Conservation (phyloP, 371 early-diverging fungal species). For the Mortierella polycephala region DNA sequence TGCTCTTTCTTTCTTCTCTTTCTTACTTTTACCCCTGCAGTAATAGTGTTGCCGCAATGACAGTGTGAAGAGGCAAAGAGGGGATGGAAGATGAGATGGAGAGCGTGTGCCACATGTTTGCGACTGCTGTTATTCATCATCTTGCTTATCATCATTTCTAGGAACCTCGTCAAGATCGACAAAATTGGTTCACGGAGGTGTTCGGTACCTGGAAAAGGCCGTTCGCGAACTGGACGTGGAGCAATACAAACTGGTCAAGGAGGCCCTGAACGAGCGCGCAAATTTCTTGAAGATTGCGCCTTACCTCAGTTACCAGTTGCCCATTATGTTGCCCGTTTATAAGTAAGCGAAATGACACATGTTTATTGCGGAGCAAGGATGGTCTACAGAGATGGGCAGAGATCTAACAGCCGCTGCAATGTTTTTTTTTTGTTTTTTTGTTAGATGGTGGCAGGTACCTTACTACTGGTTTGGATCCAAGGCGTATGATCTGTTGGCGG, state of each 20-base stretch:
- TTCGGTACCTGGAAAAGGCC: slow-evolving; percentile 99
- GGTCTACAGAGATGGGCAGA: no score
- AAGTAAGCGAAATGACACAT: slow-evolving; percentile 62
- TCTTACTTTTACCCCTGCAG: no score
- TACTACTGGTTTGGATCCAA: slow-evolving; percentile 98
- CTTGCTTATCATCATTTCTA: slow-evolving; percentile 16
- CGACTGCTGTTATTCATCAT: not conserved
- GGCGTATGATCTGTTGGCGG: slow-evolving; percentile 96
- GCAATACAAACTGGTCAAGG: slow-evolving; percentile 97
- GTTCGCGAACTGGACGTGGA: slow-evolving; percentile 94
- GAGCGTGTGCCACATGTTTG: slow-evolving; percentile 6
- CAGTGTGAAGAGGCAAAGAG: not conserved
- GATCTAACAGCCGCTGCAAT: not conserved
- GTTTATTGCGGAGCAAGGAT: no score
- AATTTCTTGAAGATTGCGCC: slow-evolving; percentile 97
- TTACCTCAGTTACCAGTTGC: slow-evolving; percentile 93
- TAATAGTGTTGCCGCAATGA: no score
- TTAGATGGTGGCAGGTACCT: slow-evolving; percentile 93
- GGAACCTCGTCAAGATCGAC: slow-evolving; percentile 98
- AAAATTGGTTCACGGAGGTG: slow-evolving; percentile 99
- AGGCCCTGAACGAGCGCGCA: slow-evolving; percentile 97
- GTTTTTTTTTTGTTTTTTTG: not conserved
- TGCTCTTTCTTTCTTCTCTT: slow-evolving; percentile 2
- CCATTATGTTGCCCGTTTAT: slow-evolving; percentile 96
- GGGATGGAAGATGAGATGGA: slow-evolving; percentile 17